A percentile compares a stretch with the other conserved stretches of the same genome.
These are phyloP conservation scores for Cercospora sesami DNA, from an alignment of 2,329 filamentous ascomycete species.

Conservation along the genomic window DNA sequence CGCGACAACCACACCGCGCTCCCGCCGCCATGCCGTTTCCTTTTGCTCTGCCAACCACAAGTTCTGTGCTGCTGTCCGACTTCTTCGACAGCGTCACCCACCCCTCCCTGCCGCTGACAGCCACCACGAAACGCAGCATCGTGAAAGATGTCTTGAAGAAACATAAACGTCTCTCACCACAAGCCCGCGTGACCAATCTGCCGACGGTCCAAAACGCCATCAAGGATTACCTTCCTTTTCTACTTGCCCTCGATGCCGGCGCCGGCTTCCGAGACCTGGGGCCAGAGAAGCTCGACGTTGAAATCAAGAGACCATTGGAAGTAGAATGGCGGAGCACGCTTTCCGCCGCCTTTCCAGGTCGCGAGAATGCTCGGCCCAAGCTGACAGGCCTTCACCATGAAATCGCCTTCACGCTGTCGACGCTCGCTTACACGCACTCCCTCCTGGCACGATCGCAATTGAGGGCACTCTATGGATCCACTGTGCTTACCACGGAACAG, in stretches of 20 bases:
- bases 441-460: constrained; percentile 71
- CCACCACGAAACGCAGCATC: constrained; percentile 80
- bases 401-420: constrained; percentile 73
- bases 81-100: constrained; percentile 78
- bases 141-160: constrained; percentile 81
- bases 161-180: constrained; percentile 78
- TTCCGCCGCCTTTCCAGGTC: constrained; percentile 62
- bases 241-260: constrained; percentile 74
- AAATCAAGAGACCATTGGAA: constrained; percentile 67
- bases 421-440: constrained; percentile 72
- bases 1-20: not conserved
- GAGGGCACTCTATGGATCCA: constrained; percentile 69
- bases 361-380: constrained; percentile 66
- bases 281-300: constrained; percentile 66
- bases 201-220: constrained; percentile 67
- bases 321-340: constrained; percentile 81
- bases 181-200: constrained; percentile 70
- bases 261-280: constrained; percentile 51
- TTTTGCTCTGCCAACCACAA: constrained; percentile 86
- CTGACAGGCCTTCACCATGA: constrained; percentile 79
- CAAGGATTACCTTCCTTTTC: constrained; percentile 78
- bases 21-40: constrained; percentile 73
- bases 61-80: constrained; percentile 76
- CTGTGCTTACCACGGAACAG: constrained; percentile 63
- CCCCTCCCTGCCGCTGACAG: constrained; percentile 79